Evolutionary conservation across 139 green algal species (phyloP).

Genomic region (Monoraphidium neglectum): DNA sequence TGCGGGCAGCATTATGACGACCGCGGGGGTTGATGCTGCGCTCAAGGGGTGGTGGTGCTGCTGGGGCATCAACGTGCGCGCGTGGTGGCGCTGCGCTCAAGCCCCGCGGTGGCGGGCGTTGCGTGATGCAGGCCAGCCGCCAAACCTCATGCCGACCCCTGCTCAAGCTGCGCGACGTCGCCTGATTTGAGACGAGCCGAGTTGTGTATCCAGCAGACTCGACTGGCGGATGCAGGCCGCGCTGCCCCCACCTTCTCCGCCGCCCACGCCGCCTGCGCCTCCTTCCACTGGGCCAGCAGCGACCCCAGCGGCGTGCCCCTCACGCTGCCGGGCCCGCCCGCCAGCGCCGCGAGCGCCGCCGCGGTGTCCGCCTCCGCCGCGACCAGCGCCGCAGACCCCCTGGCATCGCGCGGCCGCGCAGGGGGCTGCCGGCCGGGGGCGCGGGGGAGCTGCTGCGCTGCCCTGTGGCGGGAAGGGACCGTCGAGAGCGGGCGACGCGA

Average conservation of each 20-base stretch:
- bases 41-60: neutral
- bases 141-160: neutral
- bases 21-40: neutral
- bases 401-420: too few species aligned
- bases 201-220: neutral
- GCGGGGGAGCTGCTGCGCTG: too few species aligned
- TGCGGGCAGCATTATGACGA: neutral
- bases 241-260: constrained; percentile 56
- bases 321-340: too few species aligned
- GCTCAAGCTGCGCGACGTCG: neutral
- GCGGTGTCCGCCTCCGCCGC: too few species aligned
- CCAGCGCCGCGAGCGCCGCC: too few species aligned
- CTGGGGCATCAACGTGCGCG: neutral
- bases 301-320: constrained; percentile 44
- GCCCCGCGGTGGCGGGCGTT: neutral
- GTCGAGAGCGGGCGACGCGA: too few species aligned
- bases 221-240: neutral
- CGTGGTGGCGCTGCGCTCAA: neutral
- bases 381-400: too few species aligned
- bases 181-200: neutral
- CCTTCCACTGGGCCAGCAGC: constrained; percentile 65
- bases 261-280: constrained; percentile 60
- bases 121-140: neutral
- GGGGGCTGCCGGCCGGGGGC: too few species aligned
- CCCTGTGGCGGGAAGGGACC: too few species aligned